Base-by-base conservation (phyloP, 2,329 filamentous ascomycete species). In the Colletotrichum coccodes region DNA sequence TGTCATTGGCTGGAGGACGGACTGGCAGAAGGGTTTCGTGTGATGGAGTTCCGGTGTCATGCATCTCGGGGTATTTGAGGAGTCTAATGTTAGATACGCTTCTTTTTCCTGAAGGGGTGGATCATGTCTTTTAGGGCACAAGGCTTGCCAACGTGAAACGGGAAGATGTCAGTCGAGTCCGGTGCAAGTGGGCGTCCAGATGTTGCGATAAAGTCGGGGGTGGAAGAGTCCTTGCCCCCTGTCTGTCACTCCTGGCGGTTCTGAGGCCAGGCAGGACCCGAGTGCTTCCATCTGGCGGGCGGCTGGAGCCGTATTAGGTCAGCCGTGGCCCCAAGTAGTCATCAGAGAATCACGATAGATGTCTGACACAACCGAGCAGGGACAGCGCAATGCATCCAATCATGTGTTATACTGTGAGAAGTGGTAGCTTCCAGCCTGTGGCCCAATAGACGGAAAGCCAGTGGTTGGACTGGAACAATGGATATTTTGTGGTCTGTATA, bases 71-170 rank as follows among this genome's bases (percentile, higher is more conserved):
- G 38, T 59, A 57, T 62, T 68, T 58, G 16, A 36, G 16, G 28
- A 42, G 30, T 47, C 64, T 38, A 58, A 70, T 44, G 23, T 63
- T 70, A 68, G 67, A 68, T 68, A 58, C 57, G 26, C 16, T 44
- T 50, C 21, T 38, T 26, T 30, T 18, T 36, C 11, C 8, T 54
- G 36, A 4, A 28, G 14, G 42, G 26, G 30, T 16, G 32, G 6
- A n/a, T 44, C 38, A 23, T 11, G 18, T 52, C 21, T 47, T 23
- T 2, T 4, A 47, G 9, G 21, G n/a, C 44, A 47, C n/a, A n/a
- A n/a, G 7, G 50, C 30, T 21, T 23, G 12, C 32, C 16, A 32
- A 36, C 11, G 32, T 36, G 49, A 14, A 34, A 34, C 8, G n/a
- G 6, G 42, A 44, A 23, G 8, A 5, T 21, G 5, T 23, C 8